Evolutionary conservation across 345 rosid species (phyloP), one percentile per base, ranked within the genome.

Genomic region (Dipteronia sinensis): DNA sequence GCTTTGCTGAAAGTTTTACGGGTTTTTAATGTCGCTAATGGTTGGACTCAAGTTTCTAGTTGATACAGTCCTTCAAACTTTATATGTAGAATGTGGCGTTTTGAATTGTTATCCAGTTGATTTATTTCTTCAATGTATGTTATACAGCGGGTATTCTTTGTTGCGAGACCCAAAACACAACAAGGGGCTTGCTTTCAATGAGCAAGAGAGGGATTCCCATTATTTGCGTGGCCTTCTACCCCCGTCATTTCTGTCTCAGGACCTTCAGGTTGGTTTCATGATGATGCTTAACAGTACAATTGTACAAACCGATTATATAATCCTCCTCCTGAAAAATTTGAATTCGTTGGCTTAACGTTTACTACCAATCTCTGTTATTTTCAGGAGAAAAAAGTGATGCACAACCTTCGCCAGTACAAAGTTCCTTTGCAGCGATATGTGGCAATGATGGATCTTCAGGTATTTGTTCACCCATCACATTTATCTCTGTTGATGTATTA

Each of bases 381-480:
- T 10, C 82, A 96, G 97, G 92, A 89, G 90, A 87, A 76, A 86
- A 90, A 75, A 71, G 10, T 94, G 83, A 89, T 96, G 97, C 90
- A 87, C 62, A 92, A 82, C 78, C 90, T 96, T 72, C 97, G 97
- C 27, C 89, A 90, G 70, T 96, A 92, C 72, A 47, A 89, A 71
- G 95, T 94, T 85, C 98, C 98, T 38, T 67, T 96, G 69, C 99
- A 96, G 56, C 90, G 92, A 70, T 96, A 94, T 79, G 83, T 94
- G 81, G 97, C 98, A 46, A 86, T 96, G 90, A 90, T 94, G 97
- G 99, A 94, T 82, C 99, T 96, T 69, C 98, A 96, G 94, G 98
- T 94, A 68, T 61, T 8, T 77, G 11, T 69, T 67, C 40, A 10
- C 69, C 25, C 8, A 34, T 67, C 10, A 46, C 23, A 71, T 22